Base-by-base conservation (phyloP, 441 rosid species). In the Omphalea diandra region DNA sequence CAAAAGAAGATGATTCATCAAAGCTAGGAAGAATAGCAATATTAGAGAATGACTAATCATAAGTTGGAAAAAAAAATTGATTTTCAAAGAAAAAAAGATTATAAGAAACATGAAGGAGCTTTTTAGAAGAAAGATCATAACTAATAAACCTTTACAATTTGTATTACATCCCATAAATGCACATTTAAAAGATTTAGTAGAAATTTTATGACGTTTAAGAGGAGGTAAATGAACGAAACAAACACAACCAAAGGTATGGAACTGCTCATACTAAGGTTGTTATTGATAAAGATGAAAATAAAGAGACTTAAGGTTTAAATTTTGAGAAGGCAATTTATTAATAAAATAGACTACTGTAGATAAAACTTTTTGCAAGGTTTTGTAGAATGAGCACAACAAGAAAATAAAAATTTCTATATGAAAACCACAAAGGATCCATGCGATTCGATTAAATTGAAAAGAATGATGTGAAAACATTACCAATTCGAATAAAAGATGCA, bases 131-230 rank as follows among this genome's bases (percentile, higher is more conserved):
- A 27, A 41, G 40, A 65, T 46, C 41, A 27, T 64, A 64, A 15
- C 14, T 44, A 44, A 65, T 8, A 46, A 26, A 17, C 68, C 68
- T 27, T 64, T 43, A 12, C 46, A 15, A 0, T 9, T 0, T 0
- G 7, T 1, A 32, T 26, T 44, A 27, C 44, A 46, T 9, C 56
- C 55, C 40, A 40, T 44, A 17, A 65, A 65, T 27, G 68, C 55
- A 64, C 55, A 64, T 47, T 31, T 64, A 26, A 64, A 11, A 7
- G 38, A 64, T 27, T 64, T 54, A 43, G 24, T 26, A 7, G 20
- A n/a, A n/a, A n/a, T n/a, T n/a, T n/a, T n/a, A n/a, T n/a, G n/a
- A n/a, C n/a, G 2, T 33, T 36, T 24, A 33, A 43, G 11, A 17
- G 52, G 1, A 15, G 36, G 38, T n/a, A 56, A 56, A 56, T 63